Evolutionary conservation across 148 eudicot species (phyloP).

Genomic region (Salicornia ramosissima): DNA sequence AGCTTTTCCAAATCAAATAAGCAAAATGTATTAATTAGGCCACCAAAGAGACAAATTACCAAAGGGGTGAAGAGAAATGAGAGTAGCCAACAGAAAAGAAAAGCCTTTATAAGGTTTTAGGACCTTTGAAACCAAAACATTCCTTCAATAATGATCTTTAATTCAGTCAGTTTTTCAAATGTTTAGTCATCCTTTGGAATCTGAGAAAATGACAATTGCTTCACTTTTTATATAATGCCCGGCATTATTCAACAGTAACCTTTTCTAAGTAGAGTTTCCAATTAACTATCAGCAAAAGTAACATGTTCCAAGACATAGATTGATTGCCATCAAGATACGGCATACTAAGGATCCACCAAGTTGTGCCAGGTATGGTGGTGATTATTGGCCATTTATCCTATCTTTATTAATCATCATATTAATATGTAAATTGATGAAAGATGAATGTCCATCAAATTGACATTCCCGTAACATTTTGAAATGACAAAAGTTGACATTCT

Average conservation of each 20-base stretch:
- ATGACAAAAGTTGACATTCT: constrained; percentile 12
- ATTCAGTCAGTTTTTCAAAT: neutral
- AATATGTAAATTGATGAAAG: neutral
- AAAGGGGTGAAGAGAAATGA: neutral
- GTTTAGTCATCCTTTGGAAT: neutral
- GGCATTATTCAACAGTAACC: neutral
- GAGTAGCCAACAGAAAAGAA: neutral
- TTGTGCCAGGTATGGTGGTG: constrained; percentile 1
- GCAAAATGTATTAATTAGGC: too few relatives aligned
- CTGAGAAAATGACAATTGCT: neutral
- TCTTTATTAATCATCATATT: neutral
- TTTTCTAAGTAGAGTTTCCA: neutral
- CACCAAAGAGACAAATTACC: neutral
- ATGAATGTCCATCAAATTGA: neutral
- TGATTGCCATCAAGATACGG: neutral
- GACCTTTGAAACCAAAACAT: neutral
- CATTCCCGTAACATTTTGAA: neutral
- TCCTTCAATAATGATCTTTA: neutral
- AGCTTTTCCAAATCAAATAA: too few relatives aligned
- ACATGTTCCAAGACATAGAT: neutral
- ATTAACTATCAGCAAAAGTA: neutral
- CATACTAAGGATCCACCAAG: neutral
- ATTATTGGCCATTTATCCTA: neutral
- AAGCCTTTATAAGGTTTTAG: neutral
- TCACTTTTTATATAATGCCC: neutral